These are phyloP conservation scores for Cercospora beticola DNA, from an alignment of 2,329 filamentous ascomycete genomes.

Conservation along the genomic window DNA sequence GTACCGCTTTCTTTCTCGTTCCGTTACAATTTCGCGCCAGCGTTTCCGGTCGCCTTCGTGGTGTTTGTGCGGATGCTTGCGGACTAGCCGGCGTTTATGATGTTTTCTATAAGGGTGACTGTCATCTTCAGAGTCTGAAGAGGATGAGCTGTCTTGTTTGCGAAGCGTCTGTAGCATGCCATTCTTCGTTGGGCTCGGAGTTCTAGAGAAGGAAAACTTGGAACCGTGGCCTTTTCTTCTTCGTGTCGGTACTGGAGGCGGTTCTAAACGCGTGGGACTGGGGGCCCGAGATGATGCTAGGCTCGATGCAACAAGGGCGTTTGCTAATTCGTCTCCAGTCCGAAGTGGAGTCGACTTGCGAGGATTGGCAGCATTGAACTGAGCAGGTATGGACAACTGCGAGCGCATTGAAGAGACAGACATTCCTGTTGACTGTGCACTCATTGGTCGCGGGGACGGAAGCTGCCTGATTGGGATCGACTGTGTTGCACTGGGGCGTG, in stretches of 20 bases:
- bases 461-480: conserved; percentile 21
- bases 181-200: conserved; percentile 46
- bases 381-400: conserved; percentile 33
- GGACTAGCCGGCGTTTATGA: conserved; percentile 58
- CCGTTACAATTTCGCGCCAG: conserved; percentile 74
- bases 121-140: conserved; percentile 42
- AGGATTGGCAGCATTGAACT: conserved; percentile 38
- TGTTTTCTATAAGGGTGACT: conserved; percentile 52
- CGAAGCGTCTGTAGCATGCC: conserved; percentile 67
- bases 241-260: conserved; percentile 38
- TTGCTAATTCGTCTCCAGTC: conserved; percentile 65
- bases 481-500: conserved; percentile 16
- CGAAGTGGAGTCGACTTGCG: conserved; percentile 49
- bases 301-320: conserved; percentile 73
- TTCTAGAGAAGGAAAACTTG: conserved; percentile 40
- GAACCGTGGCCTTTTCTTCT: conserved; percentile 20
- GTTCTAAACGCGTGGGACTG: conserved; percentile 44
- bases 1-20: conserved; percentile 73
- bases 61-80: conserved; percentile 67
- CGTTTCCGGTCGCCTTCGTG: conserved; percentile 70
- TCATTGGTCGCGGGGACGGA: conserved; percentile 15
- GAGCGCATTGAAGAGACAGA: conserved; percentile 29
- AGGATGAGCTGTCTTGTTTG: conserved; percentile 44
- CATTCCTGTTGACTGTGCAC: conserved; percentile 22
- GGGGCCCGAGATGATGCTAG: conserved; percentile 58